A percentile compares a stretch with the other conserved stretches of the same genome.
Evolutionary conservation across 169 alveolate species (phyloP).

Genomic region (Eimeria maxima): DNA sequence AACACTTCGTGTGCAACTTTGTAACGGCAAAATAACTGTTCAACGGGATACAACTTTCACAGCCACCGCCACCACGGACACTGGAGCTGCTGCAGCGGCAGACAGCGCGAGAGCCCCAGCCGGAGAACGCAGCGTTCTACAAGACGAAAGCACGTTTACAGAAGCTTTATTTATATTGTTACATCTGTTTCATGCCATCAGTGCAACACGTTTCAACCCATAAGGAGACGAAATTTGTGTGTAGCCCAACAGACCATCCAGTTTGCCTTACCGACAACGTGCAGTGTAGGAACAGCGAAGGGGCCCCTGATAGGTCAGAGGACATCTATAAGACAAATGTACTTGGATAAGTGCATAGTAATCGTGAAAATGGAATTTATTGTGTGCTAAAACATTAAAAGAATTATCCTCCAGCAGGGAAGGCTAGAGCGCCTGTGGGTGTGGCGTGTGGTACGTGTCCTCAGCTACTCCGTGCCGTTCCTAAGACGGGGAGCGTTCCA

Average conservation of each 20-base stretch:
- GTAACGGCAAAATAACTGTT: background rate
- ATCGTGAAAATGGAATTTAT: background rate
- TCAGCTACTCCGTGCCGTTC: background rate
- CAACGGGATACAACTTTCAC: background rate
- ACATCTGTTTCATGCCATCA: background rate
- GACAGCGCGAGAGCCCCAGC: constrained; percentile 22
- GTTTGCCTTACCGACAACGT: background rate
- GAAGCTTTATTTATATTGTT: background rate
- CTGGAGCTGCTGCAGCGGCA: background rate
- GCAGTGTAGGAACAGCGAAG: background rate
- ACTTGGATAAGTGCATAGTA: background rate
- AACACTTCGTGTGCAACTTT: background rate
- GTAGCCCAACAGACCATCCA: background rate
- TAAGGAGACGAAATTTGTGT: background rate
- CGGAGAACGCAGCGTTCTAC: background rate
- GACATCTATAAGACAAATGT: background rate
- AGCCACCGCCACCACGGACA: constrained; percentile 1
- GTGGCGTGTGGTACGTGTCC: background rate
- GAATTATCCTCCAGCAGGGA: background rate
- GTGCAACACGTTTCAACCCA: background rate
- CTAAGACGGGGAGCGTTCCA: background rate
- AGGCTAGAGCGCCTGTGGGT: background rate
- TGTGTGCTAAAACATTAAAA: background rate
- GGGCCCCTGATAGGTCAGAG: constrained; percentile 31
- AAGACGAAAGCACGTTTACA: background rate